Percentiles rank a stretch among this genome's conserved stretches.
Evolutionary conservation across 2,329 filamentous ascomycete species (phyloP).

Genomic region (Epichloe glyceriae): DNA sequence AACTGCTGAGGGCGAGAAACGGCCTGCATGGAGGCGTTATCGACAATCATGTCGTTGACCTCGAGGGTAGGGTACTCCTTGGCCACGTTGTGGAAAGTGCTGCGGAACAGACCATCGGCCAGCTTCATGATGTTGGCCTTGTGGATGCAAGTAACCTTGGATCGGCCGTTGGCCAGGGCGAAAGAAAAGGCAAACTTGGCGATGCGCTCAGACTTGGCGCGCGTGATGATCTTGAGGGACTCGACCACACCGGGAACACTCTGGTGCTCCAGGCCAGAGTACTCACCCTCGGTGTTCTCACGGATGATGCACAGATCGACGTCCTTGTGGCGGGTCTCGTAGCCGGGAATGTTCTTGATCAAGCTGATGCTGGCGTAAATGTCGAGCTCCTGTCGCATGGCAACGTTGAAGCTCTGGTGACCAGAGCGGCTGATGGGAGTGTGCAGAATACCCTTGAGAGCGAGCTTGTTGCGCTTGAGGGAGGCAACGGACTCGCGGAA

Average conservation of each 20-base stretch:
- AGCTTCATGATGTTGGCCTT: slow-evolving; percentile 99
- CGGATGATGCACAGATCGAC: slow-evolving; percentile 99
- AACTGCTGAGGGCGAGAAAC: slow-evolving; percentile 95
- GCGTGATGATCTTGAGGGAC: slow-evolving; percentile 99
- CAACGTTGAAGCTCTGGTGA: slow-evolving; percentile 99
- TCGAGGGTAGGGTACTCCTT: slow-evolving; percentile 94
- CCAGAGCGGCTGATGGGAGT: slow-evolving; percentile 93
- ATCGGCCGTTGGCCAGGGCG: slow-evolving; percentile 94
- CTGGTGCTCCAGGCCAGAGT: slow-evolving; percentile 98
- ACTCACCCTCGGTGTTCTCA: slow-evolving; percentile 99
- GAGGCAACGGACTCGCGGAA: slow-evolving; percentile 94
- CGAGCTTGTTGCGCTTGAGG: slow-evolving; percentile 95
- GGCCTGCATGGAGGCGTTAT: slow-evolving; percentile 99
- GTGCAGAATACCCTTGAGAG: slow-evolving; percentile 96
- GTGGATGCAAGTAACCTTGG: slow-evolving; percentile 99
- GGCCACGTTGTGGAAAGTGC: slow-evolving; percentile 85
- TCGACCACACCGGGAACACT: slow-evolving; percentile 93
- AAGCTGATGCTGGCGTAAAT: slow-evolving; percentile 97
- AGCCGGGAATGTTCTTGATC: slow-evolving; percentile 99
- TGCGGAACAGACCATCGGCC: slow-evolving; percentile 95
- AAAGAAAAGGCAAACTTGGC: slow-evolving; percentile 98
- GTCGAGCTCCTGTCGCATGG: slow-evolving; percentile 96
- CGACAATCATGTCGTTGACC: slow-evolving; percentile 99
- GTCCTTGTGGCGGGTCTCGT: slow-evolving; percentile 91
- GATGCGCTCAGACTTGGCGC: slow-evolving; percentile 97